Percentiles rank a stretch among this genome's conserved stretches.
These are phyloP conservation scores for Salvia splendens DNA, from an alignment of 257 asterid species.

Conservation along the genomic window DNA sequence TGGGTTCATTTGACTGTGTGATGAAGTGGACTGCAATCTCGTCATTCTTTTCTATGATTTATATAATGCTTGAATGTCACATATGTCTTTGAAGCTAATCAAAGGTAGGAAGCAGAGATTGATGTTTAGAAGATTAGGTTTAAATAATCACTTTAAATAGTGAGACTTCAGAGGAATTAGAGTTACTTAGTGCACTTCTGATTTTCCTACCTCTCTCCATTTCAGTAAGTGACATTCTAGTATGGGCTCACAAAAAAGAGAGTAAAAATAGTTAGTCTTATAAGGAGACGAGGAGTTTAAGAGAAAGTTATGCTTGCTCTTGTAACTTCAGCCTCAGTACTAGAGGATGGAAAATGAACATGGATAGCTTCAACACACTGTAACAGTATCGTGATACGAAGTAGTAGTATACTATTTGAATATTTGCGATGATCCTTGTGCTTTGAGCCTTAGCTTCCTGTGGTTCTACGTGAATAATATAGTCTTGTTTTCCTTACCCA, in stretches of 20 bases:
- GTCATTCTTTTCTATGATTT: no score
- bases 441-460: neutral
- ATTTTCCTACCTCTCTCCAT: neutral
- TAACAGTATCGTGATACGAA: neutral
- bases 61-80: neutral
- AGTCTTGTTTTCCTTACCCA: conserved; percentile 12
- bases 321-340: neutral
- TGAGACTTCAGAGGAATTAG: conserved; percentile 10
- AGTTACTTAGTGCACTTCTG: neutral
- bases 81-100: neutral
- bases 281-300: neutral
- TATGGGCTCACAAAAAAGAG: no score
- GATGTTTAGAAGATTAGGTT: neutral
- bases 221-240: neutral
- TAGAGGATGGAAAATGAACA: no score
- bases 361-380: no score
- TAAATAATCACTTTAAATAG: neutral
- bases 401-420: neutral
- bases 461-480: conserved; percentile 9
- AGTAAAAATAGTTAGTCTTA: no score
- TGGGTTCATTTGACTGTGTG: neutral
- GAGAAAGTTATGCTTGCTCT: neutral
- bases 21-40: conserved; percentile 2
- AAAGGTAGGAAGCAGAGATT: neutral
- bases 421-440: neutral